Conservation (phyloP, 306 rosid species). For the Acmispon strigosus region DNA sequence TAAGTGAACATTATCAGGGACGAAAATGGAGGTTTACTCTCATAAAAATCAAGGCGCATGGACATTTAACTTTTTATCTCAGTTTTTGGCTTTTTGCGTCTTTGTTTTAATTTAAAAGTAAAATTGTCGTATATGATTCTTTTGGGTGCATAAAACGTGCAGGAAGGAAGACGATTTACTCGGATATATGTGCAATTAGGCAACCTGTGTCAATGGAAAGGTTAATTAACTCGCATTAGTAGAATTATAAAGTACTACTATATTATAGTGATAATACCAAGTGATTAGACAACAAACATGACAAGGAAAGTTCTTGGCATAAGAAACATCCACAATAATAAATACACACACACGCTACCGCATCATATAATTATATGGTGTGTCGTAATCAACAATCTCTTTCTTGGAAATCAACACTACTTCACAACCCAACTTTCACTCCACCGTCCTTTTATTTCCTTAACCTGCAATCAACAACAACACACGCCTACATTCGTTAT, state of each 20-base stretch:
- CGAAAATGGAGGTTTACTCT: too few species aligned
- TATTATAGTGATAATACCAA: not conserved
- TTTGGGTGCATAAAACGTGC: too few species aligned
- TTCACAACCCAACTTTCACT: slow-evolving; percentile 12
- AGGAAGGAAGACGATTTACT: too few species aligned
- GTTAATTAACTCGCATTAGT: too few species aligned
- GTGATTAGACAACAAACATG: not conserved
- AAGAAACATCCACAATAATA: not conserved
- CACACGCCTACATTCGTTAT: not conserved
- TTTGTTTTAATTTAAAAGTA: too few species aligned
- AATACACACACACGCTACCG: slow-evolving; percentile 5
- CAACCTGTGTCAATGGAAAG: too few species aligned
- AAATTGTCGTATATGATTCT: too few species aligned
- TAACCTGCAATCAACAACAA: not conserved
- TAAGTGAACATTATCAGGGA: too few species aligned
- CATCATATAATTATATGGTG: not conserved
- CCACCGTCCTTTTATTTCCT: slow-evolving; percentile 18
- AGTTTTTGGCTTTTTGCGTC: too few species aligned
- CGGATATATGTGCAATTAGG: too few species aligned
- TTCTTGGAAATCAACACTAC: slow-evolving; percentile 6
- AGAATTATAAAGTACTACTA: not conserved
- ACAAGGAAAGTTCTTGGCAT: slow-evolving; percentile 26
- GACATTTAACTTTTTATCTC: too few species aligned
- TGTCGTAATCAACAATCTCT: slow-evolving; percentile 14
- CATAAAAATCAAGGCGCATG: too few species aligned